Base-by-base conservation (phyloP, 164 flowering plant genomes). In the Pachysandra terminalis region DNA sequence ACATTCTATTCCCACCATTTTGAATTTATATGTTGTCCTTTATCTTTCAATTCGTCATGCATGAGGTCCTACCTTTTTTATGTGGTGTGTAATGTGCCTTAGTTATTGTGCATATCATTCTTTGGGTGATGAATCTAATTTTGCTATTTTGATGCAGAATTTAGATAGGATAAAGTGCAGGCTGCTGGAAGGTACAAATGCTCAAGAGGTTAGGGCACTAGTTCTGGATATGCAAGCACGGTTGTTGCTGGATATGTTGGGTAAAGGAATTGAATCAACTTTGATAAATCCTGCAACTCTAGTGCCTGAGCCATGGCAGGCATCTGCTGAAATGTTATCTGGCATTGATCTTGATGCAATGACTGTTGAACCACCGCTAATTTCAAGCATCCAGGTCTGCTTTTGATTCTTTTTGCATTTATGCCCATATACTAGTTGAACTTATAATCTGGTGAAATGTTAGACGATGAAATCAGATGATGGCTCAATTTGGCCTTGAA, bases 141-240 rank as follows among this genome's bases (percentile, higher is more conserved):
- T 54, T 63, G 28, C 37, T 64, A 4, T 32, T 66, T 62, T 51
- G 40, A 59, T 78, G 78, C 90, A 93, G 99, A 85, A 90, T 77
- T 80, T 96, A 23, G 99, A 96, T 79, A 84, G 98, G 83, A 96
- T 96, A 77, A 96, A 96, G 73, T 96, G 98, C 74, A 78, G 99
- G 79, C 82, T 96, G 15, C 77, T 96, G 72, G 99, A 96, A 83
- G 99, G 99, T 69, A 88, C 92, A 72, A 88, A 81, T 84, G 97
- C 96, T 68, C 99, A 96, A 75, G 99, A 96, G 78, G 97, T 96
- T 56, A 85, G 99, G 75, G 99, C 99, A 67, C 85, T 93, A 87
- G 99, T 96, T 77, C 79, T 96, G 59, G 99, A 96, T 69, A 96
- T 96, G 99, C 99, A 96, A 78, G 99, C 98, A 7, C 84, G 99